Percentiles rank a stretch among this genome's conserved stretches.
Conservation (phyloP, 2,329 filamentous ascomycete genomes). For the Fusarium nelsonii region DNA sequence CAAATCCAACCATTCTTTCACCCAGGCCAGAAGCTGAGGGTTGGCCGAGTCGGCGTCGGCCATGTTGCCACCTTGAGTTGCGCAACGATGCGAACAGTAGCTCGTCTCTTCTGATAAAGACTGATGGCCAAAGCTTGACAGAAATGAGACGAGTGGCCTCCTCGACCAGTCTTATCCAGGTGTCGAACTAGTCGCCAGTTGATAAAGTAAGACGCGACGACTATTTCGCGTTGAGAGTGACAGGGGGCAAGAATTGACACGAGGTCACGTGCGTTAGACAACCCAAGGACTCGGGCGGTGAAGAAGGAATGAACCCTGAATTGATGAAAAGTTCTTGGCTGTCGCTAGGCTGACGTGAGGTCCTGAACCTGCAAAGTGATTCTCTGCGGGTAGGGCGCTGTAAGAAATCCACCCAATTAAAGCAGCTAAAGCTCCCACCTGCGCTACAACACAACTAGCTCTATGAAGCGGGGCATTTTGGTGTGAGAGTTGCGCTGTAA, state of each 20-base stretch:
- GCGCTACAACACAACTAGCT: conserved; percentile 20
- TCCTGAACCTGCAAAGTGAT: conserved; percentile 8
- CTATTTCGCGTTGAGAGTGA: conserved; percentile 12
- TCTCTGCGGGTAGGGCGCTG: conserved; percentile 27
- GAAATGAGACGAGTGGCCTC: neutral
- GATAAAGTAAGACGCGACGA: conserved; percentile 23
- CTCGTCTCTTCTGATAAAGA: neutral
- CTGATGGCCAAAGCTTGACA: neutral
- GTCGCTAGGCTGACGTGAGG: conserved; percentile 42
- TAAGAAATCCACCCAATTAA: conserved; percentile 33
- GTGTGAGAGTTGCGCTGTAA: conserved; percentile 13
- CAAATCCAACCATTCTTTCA: conserved; percentile 81
- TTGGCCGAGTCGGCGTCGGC: conserved; percentile 69
- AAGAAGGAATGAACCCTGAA: conserved; percentile 9
- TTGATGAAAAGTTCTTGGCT: conserved; percentile 1
- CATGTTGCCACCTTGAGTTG: conserved; percentile 42
- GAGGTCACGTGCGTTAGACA: conserved; percentile 39
- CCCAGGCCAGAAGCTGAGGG: conserved; percentile 77
- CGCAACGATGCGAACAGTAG: neutral
- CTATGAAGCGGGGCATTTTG: conserved; percentile 25
- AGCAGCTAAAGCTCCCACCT: conserved; percentile 32
- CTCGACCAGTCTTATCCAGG: neutral
- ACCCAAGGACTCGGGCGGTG: conserved; percentile 8
- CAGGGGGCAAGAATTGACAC: conserved; percentile 32
- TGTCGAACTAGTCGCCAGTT: neutral